Evolutionary conservation across 2,329 filamentous ascomycete genomes (phyloP).

Genomic region (Claviceps sorghi): DNA sequence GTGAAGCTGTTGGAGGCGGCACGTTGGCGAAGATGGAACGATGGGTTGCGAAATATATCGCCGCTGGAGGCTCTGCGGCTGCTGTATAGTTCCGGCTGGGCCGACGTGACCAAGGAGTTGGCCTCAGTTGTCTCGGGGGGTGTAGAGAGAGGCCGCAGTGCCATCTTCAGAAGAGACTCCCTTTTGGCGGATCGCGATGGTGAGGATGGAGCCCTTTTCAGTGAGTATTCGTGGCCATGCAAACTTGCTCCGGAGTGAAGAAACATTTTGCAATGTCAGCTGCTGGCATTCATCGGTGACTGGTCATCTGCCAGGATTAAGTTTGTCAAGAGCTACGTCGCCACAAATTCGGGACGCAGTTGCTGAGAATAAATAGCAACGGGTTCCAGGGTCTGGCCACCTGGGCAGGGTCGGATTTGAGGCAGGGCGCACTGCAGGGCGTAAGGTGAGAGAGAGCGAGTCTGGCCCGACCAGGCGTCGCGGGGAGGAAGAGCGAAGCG

Average conservation of each 20-base stretch:
- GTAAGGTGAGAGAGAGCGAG: neutral
- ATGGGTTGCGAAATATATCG: neutral
- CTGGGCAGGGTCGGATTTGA: too few species aligned
- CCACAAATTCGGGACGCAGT: neutral
- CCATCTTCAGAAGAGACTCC: constrained; percentile 28
- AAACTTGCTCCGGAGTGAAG: constrained; percentile 44
- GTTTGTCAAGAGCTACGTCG: neutral
- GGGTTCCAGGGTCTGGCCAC: neutral
- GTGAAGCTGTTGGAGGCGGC: constrained; percentile 25
- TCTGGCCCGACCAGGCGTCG: neutral
- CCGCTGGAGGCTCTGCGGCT: constrained; percentile 2
- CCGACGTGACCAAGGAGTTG: constrained; percentile 3
- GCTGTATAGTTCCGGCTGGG: neutral
- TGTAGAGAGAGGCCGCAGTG: constrained; percentile 22
- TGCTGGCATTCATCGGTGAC: neutral
- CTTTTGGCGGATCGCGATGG: constrained; percentile 20
- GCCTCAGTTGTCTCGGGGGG: constrained; percentile 10
- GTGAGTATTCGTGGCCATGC: constrained; percentile 45
- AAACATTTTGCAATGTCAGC: constrained; percentile 29
- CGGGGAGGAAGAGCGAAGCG: neutral
- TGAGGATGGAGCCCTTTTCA: constrained; percentile 15
- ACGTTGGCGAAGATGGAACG: constrained; percentile 10
- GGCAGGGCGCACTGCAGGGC: neutral
- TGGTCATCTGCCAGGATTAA: neutral
- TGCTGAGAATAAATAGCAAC: neutral